Evolutionary conservation across 1,139 yeast species (phyloP), one percentile per base, ranked within the genome.

Genomic region (Candida sp.): DNA sequence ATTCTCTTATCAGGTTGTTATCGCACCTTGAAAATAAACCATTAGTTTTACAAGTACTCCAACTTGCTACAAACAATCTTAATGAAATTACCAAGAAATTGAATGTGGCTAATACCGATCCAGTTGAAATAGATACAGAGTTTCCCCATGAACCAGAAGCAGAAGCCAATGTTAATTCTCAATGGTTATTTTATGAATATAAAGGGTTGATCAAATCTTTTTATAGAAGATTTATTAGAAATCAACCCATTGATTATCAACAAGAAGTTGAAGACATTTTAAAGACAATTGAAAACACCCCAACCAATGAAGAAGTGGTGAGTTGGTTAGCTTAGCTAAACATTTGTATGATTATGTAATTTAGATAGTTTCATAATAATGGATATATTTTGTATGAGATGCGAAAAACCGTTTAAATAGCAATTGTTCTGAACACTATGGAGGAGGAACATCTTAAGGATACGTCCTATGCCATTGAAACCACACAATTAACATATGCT

Each of bases 401-500:
- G 29, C 29, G 29, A 25, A 25, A 15, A 25, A 25, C 29, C 29
- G 29, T 25, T 25, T 8, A 8, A 25, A 25, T 25, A 11, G 11
- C 7, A 25, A 2, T 25, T 25, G 11, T 41, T 22, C 32, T 9
- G 35, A 37, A 19, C 8, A 5, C 21, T 35, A 33, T 25, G 15
- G 25, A 32, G 27, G 27, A 29, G 23, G 43, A 42, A 29, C 48
- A 48, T 34, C 36, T 42, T 12, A 42, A 44, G 34, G 59, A 53
- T 35, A 41, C 41, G 15, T 47, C 66, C 4, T 49, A 62, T 23
- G 88, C 93, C 42, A 81, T 90, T 23, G 84, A 79, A 52, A 84
- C 95, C 1, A 68, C 70, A 11, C 65, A 81, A 43, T 71, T 93
- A 42, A 79, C 84, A 3, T 93, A 90, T 62, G 80, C 77, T 39